Conservation (phyloP, 1,284 basidiomycete genomes). For the Rhodotorula sp. region DNA sequence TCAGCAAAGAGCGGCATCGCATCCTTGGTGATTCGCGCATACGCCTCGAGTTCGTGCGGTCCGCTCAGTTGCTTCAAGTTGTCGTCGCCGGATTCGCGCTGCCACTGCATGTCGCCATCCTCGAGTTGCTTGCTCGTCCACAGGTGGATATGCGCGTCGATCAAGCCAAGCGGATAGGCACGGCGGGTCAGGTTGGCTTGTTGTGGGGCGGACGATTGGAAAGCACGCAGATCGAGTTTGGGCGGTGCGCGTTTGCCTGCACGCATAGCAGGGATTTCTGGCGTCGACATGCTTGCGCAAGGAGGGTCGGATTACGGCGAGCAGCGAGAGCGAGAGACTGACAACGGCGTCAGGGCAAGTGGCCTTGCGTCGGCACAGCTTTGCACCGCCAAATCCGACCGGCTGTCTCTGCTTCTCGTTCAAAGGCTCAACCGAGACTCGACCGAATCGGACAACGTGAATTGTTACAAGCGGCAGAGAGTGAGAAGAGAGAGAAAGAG, state of each 20-base stretch:
- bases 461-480: background rate
- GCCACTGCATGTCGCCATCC: slow-evolving; percentile 20
- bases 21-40: background rate
- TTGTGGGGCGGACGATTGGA: slow-evolving; percentile 2
- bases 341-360: background rate
- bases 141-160: slow-evolving; percentile 39
- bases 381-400: too few relatives aligned
- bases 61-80: slow-evolving; percentile 6
- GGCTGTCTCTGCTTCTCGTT: too few relatives aligned
- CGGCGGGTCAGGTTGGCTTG: background rate
- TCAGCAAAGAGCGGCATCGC: slow-evolving; percentile 10
- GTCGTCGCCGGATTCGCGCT: background rate
- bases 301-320: too few relatives aligned
- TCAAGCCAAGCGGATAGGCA: background rate
- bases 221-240: slow-evolving; percentile 28
- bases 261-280: background rate
- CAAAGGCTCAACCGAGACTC: too few relatives aligned
- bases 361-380: background rate
- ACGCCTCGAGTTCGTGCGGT: slow-evolving; percentile 23
- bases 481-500: background rate
- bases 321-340: background rate
- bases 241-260: slow-evolving; percentile 26
- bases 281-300: background rate
- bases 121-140: slow-evolving; percentile 21
- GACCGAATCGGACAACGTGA: too few relatives aligned